phyloP scores from a whole-genome alignment of 345 rosid genomes.

The Xanthoceras sorbifolium region DNA sequence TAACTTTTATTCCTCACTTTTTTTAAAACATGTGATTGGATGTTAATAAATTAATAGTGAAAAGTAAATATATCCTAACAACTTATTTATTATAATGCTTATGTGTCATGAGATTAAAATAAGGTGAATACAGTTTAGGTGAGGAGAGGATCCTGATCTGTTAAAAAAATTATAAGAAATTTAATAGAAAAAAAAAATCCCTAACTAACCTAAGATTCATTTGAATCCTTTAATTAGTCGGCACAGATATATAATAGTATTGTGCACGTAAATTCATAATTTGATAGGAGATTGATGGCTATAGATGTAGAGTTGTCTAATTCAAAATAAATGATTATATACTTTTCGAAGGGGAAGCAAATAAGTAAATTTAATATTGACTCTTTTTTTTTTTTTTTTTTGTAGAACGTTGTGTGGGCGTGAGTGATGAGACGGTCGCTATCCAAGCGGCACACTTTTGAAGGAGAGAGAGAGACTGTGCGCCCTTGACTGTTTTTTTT shows the following conservation, averaged over 20 bases:
- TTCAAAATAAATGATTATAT: background rate
- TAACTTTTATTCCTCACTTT: too few relatives aligned
- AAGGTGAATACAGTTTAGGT: too few relatives aligned
- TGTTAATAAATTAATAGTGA: too few relatives aligned
- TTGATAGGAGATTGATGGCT: background rate
- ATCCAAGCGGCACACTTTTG: conserved; percentile 22
- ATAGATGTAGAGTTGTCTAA: conserved; percentile 6
- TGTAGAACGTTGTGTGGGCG: background rate
- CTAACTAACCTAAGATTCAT: background rate
- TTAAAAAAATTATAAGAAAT: background rate
- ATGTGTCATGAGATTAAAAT: too few relatives aligned
- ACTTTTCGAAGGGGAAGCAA: background rate
- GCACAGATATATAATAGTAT: too few relatives aligned
- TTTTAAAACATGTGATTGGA: too few relatives aligned
- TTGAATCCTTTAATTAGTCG: too few relatives aligned
- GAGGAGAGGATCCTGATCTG: too few relatives aligned
- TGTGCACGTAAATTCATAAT: too few relatives aligned
- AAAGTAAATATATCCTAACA: too few relatives aligned
- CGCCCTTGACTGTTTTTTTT: conserved; percentile 21
- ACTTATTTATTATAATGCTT: too few relatives aligned
- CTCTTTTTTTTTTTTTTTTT: conserved; percentile 18
- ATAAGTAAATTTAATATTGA: background rate
- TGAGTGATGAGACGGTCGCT: conserved; percentile 7
- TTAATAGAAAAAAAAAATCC: background rate
- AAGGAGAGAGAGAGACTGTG: conserved; percentile 8